phyloP scores from a whole-genome alignment of 306 rosid genomes.

The Quercus robur region DNA sequence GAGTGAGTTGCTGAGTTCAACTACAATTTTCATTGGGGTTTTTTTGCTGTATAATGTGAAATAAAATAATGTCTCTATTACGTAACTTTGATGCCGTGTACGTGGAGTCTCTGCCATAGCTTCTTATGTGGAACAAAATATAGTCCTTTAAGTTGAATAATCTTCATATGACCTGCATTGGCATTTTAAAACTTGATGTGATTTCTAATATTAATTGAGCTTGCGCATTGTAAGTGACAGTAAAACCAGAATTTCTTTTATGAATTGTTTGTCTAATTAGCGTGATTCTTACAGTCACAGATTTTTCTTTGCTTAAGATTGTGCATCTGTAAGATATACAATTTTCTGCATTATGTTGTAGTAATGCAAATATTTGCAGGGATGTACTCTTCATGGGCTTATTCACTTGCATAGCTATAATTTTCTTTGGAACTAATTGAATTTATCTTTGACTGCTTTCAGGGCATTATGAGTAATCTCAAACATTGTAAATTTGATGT shows the following conservation, averaged over 20 bases:
- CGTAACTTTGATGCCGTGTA: too few relatives aligned
- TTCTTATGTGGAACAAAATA: neutral
- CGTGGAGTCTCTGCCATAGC: too few relatives aligned
- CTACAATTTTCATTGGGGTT: too few relatives aligned
- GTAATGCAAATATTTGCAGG: neutral
- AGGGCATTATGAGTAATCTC: too few relatives aligned
- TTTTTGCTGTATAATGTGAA: too few relatives aligned
- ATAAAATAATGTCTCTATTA: too few relatives aligned
- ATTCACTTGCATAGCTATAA: neutral
- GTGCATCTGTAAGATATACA: neutral
- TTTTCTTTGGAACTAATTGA: neutral
- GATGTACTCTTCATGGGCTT: too few relatives aligned
- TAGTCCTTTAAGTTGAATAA: neutral
- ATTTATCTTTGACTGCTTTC: neutral
- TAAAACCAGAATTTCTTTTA: too few relatives aligned
- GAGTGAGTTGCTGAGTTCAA: too few relatives aligned
- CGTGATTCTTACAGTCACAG: neutral
- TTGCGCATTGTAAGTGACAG: too few relatives aligned
- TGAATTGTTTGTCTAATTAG: too few relatives aligned
- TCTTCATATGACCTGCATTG: neutral
- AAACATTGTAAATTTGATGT: too few relatives aligned
- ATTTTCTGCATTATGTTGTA: neutral
- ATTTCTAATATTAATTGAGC: neutral
- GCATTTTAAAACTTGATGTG: neutral
- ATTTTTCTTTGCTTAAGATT: neutral